Base-by-base conservation (phyloP, 2,329 filamentous ascomycete species). In the Fusarium burgessii region DNA sequence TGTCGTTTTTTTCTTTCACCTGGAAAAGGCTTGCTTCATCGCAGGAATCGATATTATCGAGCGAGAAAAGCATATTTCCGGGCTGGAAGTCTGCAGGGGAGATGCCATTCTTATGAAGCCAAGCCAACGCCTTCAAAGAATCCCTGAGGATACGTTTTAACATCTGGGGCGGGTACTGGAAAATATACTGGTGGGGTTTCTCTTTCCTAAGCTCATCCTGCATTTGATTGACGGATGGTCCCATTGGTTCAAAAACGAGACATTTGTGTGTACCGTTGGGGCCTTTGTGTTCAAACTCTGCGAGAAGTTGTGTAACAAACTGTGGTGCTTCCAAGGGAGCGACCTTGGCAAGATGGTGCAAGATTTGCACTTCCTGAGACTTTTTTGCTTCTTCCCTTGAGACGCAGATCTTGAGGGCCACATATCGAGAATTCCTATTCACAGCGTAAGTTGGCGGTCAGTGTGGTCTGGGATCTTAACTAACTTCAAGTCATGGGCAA, bases 191-290 rank as follows among this genome's bases (percentile, higher is more conserved):
- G 23, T 5, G 5, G 23, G 23, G 6, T 11, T 29, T 29, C 29
- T 11, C 23, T 23, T 5, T 23, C 29, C 8, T 11, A 29, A 29
- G 43, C 1, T 43, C 35, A 0, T 56, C 9, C 3, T 49, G 40
- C 64, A 68, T 68, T 1, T 41, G 20, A 1, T 43, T 49, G 0
- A 18, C 20, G 0, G 45, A 84, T 4, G 82, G 74, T 0, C 76
- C 80, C 77, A 80, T 78, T 3, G 75, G 67, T 33, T 80, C 74
- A 15, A 77, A 77, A 1, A 78, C 74, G 0, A 79, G 67, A 29
- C 78, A 81, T 10, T 68, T 69, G 47, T 81, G 79, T 0, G 36
- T 66, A 4, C 79, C 78, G 10, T 80, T 80, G 1, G 80, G 78
- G 1, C 79, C 79, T 0, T 55, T 7, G 40, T 78, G 76, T 2